Conservation (phyloP, 371 early-diverging fungal species). For the Phascolomyces articulosus region DNA sequence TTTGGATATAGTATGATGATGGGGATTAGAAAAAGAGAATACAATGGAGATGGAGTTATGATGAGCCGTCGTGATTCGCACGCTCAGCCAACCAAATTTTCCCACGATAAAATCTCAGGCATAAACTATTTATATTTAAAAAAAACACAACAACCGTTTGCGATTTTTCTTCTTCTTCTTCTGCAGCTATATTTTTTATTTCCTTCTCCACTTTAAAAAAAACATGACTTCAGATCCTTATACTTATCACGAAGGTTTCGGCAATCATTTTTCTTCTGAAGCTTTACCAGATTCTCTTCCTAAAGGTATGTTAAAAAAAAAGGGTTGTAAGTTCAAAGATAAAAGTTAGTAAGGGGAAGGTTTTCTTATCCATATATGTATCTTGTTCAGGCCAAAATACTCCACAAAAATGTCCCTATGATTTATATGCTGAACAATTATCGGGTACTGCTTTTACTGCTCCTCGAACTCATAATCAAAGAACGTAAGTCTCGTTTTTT, state of each 20-base stretch:
- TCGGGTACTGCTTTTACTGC: slow-evolving; percentile 96
- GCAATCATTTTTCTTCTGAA: slow-evolving; percentile 86
- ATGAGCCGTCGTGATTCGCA: background rate
- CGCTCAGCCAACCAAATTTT: background rate
- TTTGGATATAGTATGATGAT: no score
- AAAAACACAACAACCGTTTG: no score
- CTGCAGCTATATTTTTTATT: background rate
- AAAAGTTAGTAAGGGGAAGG: no score
- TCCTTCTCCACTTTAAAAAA: background rate
- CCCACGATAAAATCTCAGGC: background rate
- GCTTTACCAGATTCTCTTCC: slow-evolving; percentile 89
- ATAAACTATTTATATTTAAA: background rate
- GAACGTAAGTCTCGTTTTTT: slow-evolving; percentile 55
- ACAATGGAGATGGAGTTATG: no score
- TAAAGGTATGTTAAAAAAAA: slow-evolving; percentile 52
- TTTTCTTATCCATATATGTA: background rate
- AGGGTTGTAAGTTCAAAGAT: background rate
- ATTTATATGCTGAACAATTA: slow-evolving; percentile 94
- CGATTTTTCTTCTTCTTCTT: no score
- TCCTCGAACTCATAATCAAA: slow-evolving; percentile 82
- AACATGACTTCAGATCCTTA: slow-evolving; percentile 40
- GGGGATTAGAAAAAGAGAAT: no score
- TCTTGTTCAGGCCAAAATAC: slow-evolving; percentile 78
- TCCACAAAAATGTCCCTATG: slow-evolving; percentile 90
- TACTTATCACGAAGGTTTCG: slow-evolving; percentile 73